Percentiles rank a stretch among this genome's conserved stretches.
Evolutionary conservation across 495 filamentous ascomycete genomes (phyloP).

Genomic region (Oidiodendron maius): DNA sequence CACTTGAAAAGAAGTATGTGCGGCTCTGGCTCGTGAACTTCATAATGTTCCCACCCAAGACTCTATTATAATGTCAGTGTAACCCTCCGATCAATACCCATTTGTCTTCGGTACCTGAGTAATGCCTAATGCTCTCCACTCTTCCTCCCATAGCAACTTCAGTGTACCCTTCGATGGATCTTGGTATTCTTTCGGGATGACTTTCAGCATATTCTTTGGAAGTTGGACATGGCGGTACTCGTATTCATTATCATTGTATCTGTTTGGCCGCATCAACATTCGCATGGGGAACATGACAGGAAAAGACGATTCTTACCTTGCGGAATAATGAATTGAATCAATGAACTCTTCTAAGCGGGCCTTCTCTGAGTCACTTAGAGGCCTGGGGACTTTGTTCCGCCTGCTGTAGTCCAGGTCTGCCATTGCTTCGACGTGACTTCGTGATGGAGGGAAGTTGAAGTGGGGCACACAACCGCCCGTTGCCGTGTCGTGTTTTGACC

Average conservation of each 20-base stretch:
- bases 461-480: too few relatives aligned
- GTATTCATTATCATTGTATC: conserved; percentile 81
- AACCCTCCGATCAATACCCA: conserved; percentile 1
- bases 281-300: background rate
- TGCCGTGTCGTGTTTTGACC: too few relatives aligned
- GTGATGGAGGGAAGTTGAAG: too few relatives aligned
- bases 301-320: conserved; percentile 53
- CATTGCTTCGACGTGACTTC: conserved; percentile 6
- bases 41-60: conserved; percentile 97
- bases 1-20: conserved; percentile 99
- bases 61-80: conserved; percentile 49
- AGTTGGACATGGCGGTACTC: conserved; percentile 97
- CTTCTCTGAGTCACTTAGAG: conserved; percentile 73
- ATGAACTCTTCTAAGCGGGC: conserved; percentile 83
- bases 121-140: conserved; percentile 94
- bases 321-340: conserved; percentile 91
- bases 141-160: conserved; percentile 96
- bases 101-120: conserved; percentile 63
- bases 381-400: conserved; percentile 78
- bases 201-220: conserved; percentile 96
- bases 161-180: conserved; percentile 84
- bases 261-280: conserved; percentile 24
- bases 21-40: conserved; percentile 97
- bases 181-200: conserved; percentile 92
- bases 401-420: conserved; percentile 71